Base-by-base conservation (phyloP, 75 land plant genomes). In the Pinus albicaulis region DNA sequence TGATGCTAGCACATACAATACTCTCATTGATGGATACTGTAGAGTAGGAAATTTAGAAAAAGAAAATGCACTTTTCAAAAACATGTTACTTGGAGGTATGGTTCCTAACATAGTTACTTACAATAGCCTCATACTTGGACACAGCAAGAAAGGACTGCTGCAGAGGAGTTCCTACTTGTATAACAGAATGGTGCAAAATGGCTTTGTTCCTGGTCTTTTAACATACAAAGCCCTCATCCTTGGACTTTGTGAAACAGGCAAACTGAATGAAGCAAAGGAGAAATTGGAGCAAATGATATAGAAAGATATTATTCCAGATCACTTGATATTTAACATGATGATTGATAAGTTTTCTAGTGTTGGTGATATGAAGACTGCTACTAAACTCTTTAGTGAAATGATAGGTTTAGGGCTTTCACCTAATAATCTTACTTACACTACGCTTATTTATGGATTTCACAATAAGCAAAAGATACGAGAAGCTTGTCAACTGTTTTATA, bases 121-220 rank as follows among this genome's bases (percentile, higher is more conserved):
- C 68, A 89, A 89, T n/a, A 80, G 83, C 78, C 85, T 92, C 58
- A 81, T 94, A 11, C 82, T 83, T 80, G 87, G 81, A 19, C 77
- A 78, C 83, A 64, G 78, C 26, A 88, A 81, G 53, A 65, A 70
- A 70, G 57, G 64, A 56, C 57, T 52, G 53, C 10, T 88, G 13
- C 12, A 60, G 10, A 76, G 19, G 59, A 76, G 83, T 56, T 81
- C 72, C 48, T 52, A 17, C 1, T 61, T 90, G 16, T 80, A 83
- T 53, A 83, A 80, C 19, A 76, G n/a, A 22, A 70, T 90, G 80
- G 41, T 68, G 20, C 68, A 74, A 10, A 72, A 58, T 14, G 86
- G 84, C 24, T 44, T 88, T 73, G 20, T 73, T 0, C 90, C 88
- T 57, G 83, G 85, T 77, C 75, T 59, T 5, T 38, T 79, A 15